Evolutionary conservation across 2,329 filamentous ascomycete species (phyloP), one percentile per base, ranked within the genome.

Genomic region (Grosmannia serpens): DNA sequence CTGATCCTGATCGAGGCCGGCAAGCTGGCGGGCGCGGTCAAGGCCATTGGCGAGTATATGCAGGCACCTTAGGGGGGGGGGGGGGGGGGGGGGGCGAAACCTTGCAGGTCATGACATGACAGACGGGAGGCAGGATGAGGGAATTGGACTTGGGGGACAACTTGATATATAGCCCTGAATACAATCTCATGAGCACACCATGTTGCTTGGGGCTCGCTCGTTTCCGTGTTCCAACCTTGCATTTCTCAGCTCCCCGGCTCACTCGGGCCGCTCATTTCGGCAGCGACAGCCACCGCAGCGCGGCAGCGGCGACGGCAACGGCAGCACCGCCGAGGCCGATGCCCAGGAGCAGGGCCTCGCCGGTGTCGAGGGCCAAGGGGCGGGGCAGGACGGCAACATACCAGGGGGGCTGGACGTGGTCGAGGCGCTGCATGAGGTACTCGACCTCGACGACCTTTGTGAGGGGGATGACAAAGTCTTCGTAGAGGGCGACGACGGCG

Each of bases 381-480:
- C 52, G 29, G 20, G 54, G 58, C 55, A 57, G 57, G 5, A n/a
- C n/a, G n/a, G 27, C 5, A 3, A 38, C 22, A 33, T 58, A 59
- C 61, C 62, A 64, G 20, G 61, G 58, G 17, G 55, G 33, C 29
- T 53, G 20, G 38, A 46, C 29, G 20, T 54, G 38, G 11, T 59
- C 31, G 35, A 99, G 75, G 63, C 94, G 82, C 73, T 97, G 90
- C 89, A 99, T 95, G 65, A 99, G 77, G 71, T 99, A 99, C 67
- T 99, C 94, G 11, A 99, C 91, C 77, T 99, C 94, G 47, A 99
- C 92, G 63, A 91, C 87, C 73, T 99, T 99, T n/a, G 94, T 99
- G 70, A 97, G 74, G 0, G 94, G 94, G 65, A 99, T 99, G 61
- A 99, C 91, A 73, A 88, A 89, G 70, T 96, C 83, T 79, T 84